Evolutionary conservation across 768 basidiomycete species (phyloP), one percentile per base, ranked within the genome.

Genomic region (Psilocybe cubensis): DNA sequence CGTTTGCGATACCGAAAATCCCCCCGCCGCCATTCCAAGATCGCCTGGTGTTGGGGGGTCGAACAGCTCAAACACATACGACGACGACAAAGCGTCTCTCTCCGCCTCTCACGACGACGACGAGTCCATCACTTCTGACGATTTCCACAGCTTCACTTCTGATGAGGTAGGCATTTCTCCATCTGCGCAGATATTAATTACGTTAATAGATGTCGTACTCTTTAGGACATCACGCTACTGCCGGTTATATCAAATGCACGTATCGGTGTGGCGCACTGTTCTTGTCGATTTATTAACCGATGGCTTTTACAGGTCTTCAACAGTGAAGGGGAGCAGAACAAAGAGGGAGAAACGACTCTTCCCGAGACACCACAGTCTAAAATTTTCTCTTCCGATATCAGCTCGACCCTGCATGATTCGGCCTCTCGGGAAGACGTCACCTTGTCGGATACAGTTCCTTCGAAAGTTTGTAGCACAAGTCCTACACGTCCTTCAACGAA

Each of bases 101-200:
- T 41, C 46, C 31, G 31, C 29, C 52, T 57, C 44, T 18, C 28
- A 18, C 24, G 58, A 63, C 24, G 58, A 63, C 38, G 59, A 60
- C 18, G 59, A 60, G 42, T 63, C 60, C 23, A 57, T 46, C 41
- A 27, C 33, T 6, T 63, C 65, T 17, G 65, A 63, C n/a, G 65
- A 66, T 48, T 66, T 62, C 51, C 62, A 66, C 43, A 66, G 65
- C 52, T 52, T 63, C 45, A 57, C 56, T 47, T 66, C 62, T 38
- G 51, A 62, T 1, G 51, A 62, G 54, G 65, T 62, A 24, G 14
- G 63, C 40, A 12, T 27, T 23, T 20, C 14, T 45, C 41, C 27
- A 10, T 9, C 11, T 29, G 18, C 21, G 23, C 17, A 11, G 27
- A 31, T 12, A 23, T 45, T 43, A 44, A 25, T 43, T 33, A 40